Percentiles rank a stretch among this genome's conserved stretches.
These are phyloP conservation scores for Isoetes engelmannii DNA, from an alignment of 83 land plant genomes.

Conservation along the genomic window DNA sequence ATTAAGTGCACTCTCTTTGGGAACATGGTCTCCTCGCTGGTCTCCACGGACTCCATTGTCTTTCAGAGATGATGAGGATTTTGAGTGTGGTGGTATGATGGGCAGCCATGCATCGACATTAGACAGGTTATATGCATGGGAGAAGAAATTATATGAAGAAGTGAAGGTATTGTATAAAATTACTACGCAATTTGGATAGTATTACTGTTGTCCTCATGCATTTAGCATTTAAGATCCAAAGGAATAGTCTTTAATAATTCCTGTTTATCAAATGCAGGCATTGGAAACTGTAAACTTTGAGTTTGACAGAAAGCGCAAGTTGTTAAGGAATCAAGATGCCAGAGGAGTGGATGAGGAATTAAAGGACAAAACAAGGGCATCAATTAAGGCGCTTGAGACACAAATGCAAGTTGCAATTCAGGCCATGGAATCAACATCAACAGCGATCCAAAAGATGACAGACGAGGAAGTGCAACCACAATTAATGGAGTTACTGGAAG, in stretches of 20 bases:
- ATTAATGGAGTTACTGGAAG: slow-evolving; percentile 9
- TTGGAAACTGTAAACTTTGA: not conserved
- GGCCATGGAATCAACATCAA: slow-evolving; percentile 4
- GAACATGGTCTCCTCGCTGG: too few species aligned
- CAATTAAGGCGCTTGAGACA: slow-evolving; percentile 8
- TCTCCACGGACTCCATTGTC: too few species aligned
- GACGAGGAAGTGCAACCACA: slow-evolving; percentile 14
- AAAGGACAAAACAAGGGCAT: not conserved
- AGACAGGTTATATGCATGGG: slow-evolving; percentile 17
- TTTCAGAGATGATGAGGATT: not conserved
- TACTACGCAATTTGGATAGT: too few species aligned
- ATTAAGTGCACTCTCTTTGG: too few species aligned
- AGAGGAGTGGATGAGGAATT: not conserved
- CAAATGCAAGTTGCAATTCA: slow-evolving; percentile 4
- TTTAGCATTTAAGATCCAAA: too few species aligned
- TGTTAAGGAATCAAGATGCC: not conserved
- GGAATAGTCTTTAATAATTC: too few species aligned
- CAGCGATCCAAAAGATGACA: slow-evolving; percentile 3
- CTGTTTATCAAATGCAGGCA: not conserved
- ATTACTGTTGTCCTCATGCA: too few species aligned
- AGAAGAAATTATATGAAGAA: slow-evolving; percentile 14
- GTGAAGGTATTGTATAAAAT: not conserved
- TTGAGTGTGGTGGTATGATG: slow-evolving; percentile 8
- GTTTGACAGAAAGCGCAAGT: not conserved
- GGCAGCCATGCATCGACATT: slow-evolving; percentile 17